phyloP scores from a whole-genome alignment of 352 stramenopile genomes.

The Phytopythium mirpurense region DNA sequence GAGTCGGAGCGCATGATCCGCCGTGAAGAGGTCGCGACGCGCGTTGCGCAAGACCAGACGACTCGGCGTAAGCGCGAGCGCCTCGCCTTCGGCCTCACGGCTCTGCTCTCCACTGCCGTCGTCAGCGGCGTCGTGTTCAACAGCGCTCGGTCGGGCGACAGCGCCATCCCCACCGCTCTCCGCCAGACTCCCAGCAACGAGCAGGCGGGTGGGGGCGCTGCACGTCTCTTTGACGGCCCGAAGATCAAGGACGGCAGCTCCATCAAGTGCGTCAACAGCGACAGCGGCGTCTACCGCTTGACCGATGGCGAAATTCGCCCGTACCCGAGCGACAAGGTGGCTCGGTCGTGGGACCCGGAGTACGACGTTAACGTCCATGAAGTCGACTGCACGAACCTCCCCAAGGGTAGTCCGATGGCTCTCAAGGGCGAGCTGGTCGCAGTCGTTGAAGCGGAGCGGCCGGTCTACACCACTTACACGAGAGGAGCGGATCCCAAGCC shows the following conservation, averaged over 20 bases:
- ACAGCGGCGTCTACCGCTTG: neutral
- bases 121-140: constrained; percentile 10
- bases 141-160: neutral
- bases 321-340: neutral
- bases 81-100: constrained; percentile 9
- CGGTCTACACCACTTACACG: neutral
- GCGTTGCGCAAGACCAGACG: constrained; percentile 1
- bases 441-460: neutral
- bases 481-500: neutral
- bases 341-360: constrained; percentile 1
- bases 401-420: neutral
- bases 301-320: neutral
- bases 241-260: neutral
- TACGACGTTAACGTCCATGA: neutral
- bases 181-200: neutral
- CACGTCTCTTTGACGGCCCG: neutral
- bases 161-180: neutral
- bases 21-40: neutral
- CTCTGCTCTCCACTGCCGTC: constrained; percentile 10
- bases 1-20: constrained; percentile 10
- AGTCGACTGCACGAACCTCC: constrained; percentile 2
- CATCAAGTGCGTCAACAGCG: neutral
- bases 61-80: constrained; percentile 10
- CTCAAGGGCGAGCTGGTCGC: constrained; percentile 3
- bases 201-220: neutral